These are phyloP conservation scores for Aspergillus carlsbadensis DNA, from an alignment of 495 filamentous ascomycete species.

Conservation along the genomic window DNA sequence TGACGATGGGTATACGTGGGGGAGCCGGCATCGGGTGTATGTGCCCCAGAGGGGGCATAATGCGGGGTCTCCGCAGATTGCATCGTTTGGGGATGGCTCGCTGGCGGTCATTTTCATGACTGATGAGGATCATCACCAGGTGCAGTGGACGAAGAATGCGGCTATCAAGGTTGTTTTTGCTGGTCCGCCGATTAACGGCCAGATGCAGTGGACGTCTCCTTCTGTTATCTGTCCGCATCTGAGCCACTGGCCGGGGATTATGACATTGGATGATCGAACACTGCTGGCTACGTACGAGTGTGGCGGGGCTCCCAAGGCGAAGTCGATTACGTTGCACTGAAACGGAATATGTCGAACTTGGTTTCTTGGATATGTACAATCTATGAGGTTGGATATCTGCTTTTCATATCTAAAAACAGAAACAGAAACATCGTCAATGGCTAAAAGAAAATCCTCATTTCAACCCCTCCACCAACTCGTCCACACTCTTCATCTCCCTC, in stretches of 20 bases:
- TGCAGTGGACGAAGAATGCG: conserved; percentile 41
- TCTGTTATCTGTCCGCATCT: conserved; percentile 28
- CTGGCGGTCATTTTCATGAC: conserved; percentile 62
- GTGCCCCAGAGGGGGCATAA: conserved; percentile 41
- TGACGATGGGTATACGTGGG: conserved; percentile 57
- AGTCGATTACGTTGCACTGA: conserved; percentile 32
- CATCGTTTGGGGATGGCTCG: conserved; percentile 54
- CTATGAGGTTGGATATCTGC: not conserved
- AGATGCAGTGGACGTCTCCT: conserved; percentile 34
- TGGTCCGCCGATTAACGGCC: conserved; percentile 34
- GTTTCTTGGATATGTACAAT: not conserved
- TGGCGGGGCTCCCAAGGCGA: conserved; percentile 32
- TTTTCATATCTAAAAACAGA: not conserved
- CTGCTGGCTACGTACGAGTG: conserved; percentile 44
- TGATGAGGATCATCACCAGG: conserved; percentile 49
- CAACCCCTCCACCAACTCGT: conserved; percentile 33
- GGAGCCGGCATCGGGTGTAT: conserved; percentile 51
- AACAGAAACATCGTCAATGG: not conserved
- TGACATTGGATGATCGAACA: conserved; percentile 35
- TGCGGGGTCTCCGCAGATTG: conserved; percentile 60
- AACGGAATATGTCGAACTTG: too few species aligned
- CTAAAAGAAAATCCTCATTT: conserved; percentile 11
- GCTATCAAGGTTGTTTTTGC: conserved; percentile 42
- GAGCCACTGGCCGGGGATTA: conserved; percentile 46
- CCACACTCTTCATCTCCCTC: conserved; percentile 42